Percentiles rank a stretch among this genome's conserved stretches.
Conservation (phyloP, 2,329 filamentous ascomycete genomes). For the Stylonectria norvegica region DNA sequence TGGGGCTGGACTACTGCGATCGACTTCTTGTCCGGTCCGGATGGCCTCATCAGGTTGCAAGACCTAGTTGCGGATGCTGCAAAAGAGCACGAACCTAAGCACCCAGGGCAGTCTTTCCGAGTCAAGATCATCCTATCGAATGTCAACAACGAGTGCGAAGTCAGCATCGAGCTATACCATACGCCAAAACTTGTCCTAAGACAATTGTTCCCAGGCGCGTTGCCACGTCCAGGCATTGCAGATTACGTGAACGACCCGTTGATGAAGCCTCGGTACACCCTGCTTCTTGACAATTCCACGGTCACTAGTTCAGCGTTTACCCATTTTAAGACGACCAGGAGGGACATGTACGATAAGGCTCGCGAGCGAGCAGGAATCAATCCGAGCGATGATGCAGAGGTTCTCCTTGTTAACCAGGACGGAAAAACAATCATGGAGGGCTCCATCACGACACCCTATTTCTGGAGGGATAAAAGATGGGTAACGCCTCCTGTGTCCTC, state of each 20-base stretch:
- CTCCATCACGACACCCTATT: slow-evolving; percentile 77
- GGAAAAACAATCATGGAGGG: slow-evolving; percentile 76
- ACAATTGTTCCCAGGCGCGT: slow-evolving; percentile 55
- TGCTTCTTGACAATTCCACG: slow-evolving; percentile 43
- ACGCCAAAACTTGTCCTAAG: slow-evolving; percentile 40
- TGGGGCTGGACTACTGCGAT: slow-evolving; percentile 53
- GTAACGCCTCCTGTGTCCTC: slow-evolving; percentile 68
- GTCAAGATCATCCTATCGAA: slow-evolving; percentile 57
- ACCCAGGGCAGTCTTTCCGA: slow-evolving; percentile 37
- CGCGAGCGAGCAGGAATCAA: slow-evolving; percentile 58
- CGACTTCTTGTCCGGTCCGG: slow-evolving; percentile 41
- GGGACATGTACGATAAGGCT: slow-evolving; percentile 68
- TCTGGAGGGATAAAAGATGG: slow-evolving; percentile 71
- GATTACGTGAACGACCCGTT: slow-evolving; percentile 21
- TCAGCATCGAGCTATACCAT: slow-evolving; percentile 41
- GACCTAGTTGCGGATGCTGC: slow-evolving; percentile 35
- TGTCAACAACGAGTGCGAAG: slow-evolving; percentile 47
- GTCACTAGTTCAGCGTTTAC: slow-evolving; percentile 62
- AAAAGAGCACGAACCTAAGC: too few relatives aligned
- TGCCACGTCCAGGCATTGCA: slow-evolving; percentile 44
- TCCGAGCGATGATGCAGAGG: slow-evolving; percentile 58
- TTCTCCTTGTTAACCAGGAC: slow-evolving; percentile 64
- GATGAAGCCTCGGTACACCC: slow-evolving; percentile 35
- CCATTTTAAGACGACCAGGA: slow-evolving; percentile 78
- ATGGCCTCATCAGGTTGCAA: slow-evolving; percentile 42